Evolutionary conservation across 441 rosid genomes (phyloP), one percentile per base, ranked within the genome.

Genomic region (Croton laevigatus): DNA sequence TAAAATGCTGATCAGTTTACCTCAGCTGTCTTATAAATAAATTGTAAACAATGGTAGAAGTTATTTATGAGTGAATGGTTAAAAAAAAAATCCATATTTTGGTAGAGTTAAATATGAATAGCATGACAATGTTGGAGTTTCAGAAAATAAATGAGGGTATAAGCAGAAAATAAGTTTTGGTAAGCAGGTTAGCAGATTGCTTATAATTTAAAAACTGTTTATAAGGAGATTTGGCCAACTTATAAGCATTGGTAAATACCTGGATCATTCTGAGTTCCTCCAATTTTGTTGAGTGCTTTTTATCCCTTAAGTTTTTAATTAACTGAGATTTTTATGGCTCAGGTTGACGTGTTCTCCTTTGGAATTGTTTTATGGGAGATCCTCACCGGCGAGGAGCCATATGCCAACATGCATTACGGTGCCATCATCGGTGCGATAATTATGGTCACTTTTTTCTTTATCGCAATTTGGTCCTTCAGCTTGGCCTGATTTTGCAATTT

Each of bases 381-480:
- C 83, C 97, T 94, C 70, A 94, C 97, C 1, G 93, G 97, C 40
- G 98, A 91, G 69, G 98, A 94, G 84, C 98, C 98, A 12, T 94
- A 94, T 76, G 97, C 97, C 79, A 90, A 87, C 80, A 88, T 91
- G 97, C 97, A 91, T 81, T 90, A 94, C 73, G 98, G 98, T 27
- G 93, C 97, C 65, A 94, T 94, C 69, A 94, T 94, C 73, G 98
- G 98, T 94, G 70, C 46, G 71, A 27, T 52, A 52, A 8, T n/a
- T 9, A 52, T 16, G 19, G 22, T 7, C 72, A 57, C 40, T 48
- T 70, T 40, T 63, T 69, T 70, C 40, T 53, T 72, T 38, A 46
- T 60, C 37, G 17, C 8, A 27, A 1, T 27, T 27, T 27, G 32
- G 32, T 27, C 2, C 32, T 27, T 27, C 32, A 2, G 2, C 32